These are phyloP conservation scores for Inga laurina DNA, from an alignment of 306 rosid species.

Conservation along the genomic window DNA sequence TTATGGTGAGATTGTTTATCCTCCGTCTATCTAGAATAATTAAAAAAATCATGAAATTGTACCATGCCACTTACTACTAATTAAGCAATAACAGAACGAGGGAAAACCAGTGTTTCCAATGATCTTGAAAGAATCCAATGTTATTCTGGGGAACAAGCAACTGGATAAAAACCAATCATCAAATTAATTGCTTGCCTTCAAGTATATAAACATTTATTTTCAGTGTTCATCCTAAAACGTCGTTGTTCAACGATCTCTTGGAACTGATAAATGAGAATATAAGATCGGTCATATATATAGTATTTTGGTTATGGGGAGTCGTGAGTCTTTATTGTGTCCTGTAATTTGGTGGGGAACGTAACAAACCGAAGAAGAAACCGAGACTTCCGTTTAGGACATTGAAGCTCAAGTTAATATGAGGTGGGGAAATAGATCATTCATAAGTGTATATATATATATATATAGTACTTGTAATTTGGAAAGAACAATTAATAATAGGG, in stretches of 20 bases:
- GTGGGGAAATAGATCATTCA: not conserved
- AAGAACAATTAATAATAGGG: not conserved
- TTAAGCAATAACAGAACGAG: slow-evolving; percentile 22
- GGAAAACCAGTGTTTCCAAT: slow-evolving; percentile 7
- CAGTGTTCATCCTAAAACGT: not conserved
- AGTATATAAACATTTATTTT: not conserved
- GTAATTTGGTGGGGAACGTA: not conserved
- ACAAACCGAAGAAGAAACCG: not conserved
- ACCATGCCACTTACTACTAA: not conserved
- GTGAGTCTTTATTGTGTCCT: not conserved
- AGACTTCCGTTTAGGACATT: not conserved
- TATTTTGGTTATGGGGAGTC: not conserved
- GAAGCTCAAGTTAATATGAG: not conserved
- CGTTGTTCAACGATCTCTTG: not conserved
- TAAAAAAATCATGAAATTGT: not conserved
- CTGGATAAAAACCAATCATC: not conserved
- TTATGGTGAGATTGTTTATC: slow-evolving; percentile 50
- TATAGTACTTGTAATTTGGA: not conserved
- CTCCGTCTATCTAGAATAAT: slow-evolving; percentile 38
- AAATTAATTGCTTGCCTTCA: not conserved
- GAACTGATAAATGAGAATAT: not conserved
- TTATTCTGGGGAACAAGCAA: not conserved
- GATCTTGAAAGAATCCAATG: slow-evolving; percentile 42
- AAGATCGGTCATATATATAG: not conserved
- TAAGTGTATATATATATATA: not conserved